phyloP scores from a whole-genome alignment of 768 basidiomycete genomes.

The Tulasnella sp. region DNA sequence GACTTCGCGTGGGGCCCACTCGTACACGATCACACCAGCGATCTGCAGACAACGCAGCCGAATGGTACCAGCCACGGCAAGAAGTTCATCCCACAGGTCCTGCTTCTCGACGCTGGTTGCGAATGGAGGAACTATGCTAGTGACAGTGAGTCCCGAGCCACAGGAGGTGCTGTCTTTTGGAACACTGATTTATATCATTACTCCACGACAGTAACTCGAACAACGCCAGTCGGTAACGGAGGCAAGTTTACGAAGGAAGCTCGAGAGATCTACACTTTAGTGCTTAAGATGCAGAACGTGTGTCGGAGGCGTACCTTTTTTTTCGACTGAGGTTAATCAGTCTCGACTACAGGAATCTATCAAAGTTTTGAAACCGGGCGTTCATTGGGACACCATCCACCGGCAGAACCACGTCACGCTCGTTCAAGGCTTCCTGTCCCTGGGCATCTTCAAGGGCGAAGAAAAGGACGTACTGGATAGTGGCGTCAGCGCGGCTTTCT shows the following conservation, averaged over 20 bases:
- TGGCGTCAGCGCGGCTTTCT: constrained; percentile 76
- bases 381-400: constrained; percentile 86
- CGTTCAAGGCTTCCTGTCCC: constrained; percentile 65
- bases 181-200: constrained; percentile 13
- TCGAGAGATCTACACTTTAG: constrained; percentile 72
- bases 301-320: constrained; percentile 10
- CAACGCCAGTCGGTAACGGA: constrained; percentile 87
- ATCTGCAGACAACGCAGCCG: constrained; percentile 32
- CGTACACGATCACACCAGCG: constrained; percentile 40
- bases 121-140: constrained; percentile 67
- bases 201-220: constrained; percentile 41
- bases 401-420: constrained; percentile 71
- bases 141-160: constrained; percentile 36
- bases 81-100: constrained; percentile 37
- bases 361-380: constrained; percentile 54
- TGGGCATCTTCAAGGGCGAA: constrained; percentile 79
- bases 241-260: constrained; percentile 80
- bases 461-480: constrained; percentile 61
- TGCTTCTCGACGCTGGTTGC: constrained; percentile 91
- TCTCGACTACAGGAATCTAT: constrained; percentile 45
- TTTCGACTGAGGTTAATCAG: too few relatives aligned
- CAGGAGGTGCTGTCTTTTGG: neutral
- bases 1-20: constrained; percentile 80
- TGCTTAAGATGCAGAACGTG: constrained; percentile 83
- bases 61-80: constrained; percentile 42